Evolutionary conservation across 495 filamentous ascomycete genomes (phyloP).

Genomic region (Penicillium cinerascens): DNA sequence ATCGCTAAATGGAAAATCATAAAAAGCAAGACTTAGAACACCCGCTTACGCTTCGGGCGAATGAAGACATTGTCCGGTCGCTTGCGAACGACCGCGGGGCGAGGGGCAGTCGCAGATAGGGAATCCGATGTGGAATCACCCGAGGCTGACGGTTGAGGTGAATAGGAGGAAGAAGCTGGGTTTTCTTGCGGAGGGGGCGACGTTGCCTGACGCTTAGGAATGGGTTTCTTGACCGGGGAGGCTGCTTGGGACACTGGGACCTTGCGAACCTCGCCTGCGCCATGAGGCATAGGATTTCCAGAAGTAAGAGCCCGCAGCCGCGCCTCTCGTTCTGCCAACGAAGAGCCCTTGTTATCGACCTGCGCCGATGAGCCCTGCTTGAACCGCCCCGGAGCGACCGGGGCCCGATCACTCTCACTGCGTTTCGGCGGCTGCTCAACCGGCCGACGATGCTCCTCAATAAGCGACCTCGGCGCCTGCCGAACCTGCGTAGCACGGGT

Average conservation of each 20-base stretch:
- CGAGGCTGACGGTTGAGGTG: not conserved
- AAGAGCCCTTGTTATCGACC: not conserved
- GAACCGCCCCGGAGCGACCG: conserved; percentile 22
- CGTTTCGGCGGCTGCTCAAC: conserved; percentile 15
- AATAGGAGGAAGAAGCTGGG: not conserved
- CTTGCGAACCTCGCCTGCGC: not conserved
- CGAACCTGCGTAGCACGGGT: conserved; percentile 35
- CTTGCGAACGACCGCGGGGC: conserved; percentile 28
- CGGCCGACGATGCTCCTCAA: conserved; percentile 42
- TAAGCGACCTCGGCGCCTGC: conserved; percentile 37
- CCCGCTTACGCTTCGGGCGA: conserved; percentile 36
- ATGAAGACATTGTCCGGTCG: conserved; percentile 39
- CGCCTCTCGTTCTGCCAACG: conserved; percentile 30
- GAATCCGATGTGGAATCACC: not conserved
- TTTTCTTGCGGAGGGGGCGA: conserved; percentile 3
- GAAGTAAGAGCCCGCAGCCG: conserved; percentile 29
- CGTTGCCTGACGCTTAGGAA: conserved; percentile 8
- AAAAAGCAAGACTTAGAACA: conserved; percentile 10
- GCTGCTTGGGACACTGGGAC: conserved; percentile 1
- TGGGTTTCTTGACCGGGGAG: not conserved
- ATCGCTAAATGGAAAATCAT: not conserved
- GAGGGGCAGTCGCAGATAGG: not conserved
- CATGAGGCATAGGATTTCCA: conserved; percentile 12
- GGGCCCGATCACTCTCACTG: conserved; percentile 1
- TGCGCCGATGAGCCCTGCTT: not conserved